These are phyloP conservation scores for Tephrocybe sp. DNA, from an alignment of 768 basidiomycete genomes.

Conservation along the genomic window DNA sequence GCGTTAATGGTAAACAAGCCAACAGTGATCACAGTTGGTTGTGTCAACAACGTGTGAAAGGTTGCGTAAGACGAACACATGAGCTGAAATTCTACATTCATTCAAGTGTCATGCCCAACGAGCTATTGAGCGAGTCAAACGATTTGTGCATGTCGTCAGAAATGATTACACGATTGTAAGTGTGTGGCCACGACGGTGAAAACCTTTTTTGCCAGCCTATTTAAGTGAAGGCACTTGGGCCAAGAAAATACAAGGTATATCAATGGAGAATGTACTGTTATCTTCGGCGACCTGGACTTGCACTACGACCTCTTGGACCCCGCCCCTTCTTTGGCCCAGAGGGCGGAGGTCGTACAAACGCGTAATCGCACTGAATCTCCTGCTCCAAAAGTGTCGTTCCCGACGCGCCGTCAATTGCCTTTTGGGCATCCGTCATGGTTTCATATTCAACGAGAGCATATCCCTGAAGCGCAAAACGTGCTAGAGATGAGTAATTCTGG, in stretches of 20 bases:
- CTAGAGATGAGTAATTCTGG: not conserved
- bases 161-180: not conserved
- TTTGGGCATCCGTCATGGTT: slow-evolving; percentile 90
- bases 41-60: slow-evolving; percentile 12
- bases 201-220: too few species aligned
- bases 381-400: slow-evolving; percentile 87
- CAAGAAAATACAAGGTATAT: too few species aligned
- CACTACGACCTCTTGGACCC: slow-evolving; percentile 71
- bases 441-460: slow-evolving; percentile 98
- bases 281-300: slow-evolving; percentile 70
- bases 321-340: slow-evolving; percentile 79
- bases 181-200: too few species aligned
- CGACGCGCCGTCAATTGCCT: slow-evolving; percentile 88
- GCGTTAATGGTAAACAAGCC: not conserved
- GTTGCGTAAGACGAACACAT: slow-evolving; percentile 4
- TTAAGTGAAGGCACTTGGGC: too few species aligned
- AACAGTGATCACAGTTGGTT: not conserved
- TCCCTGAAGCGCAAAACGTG: slow-evolving; percentile 54
- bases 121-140: too few species aligned
- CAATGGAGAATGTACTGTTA: too few species aligned
- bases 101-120: too few species aligned
- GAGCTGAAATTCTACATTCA: not conserved
- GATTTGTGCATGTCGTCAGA: not conserved
- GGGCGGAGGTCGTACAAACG: slow-evolving; percentile 87
- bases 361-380: slow-evolving; percentile 85